Base-by-base conservation (phyloP, 2,329 filamentous ascomycete species). In the Fonsecaea pugnacius region DNA sequence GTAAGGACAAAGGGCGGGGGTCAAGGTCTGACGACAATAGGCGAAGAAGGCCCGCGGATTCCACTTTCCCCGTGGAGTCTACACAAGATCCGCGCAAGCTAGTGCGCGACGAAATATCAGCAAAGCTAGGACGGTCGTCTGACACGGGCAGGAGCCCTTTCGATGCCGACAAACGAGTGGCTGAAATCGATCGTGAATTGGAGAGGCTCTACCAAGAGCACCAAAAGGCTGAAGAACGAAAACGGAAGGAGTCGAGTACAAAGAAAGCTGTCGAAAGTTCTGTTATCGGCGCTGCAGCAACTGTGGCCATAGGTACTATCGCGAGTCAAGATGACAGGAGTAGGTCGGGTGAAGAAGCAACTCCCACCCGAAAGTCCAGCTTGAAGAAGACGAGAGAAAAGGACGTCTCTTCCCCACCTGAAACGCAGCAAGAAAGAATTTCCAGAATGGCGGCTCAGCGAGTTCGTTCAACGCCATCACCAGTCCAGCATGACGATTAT, bases 241-340 rank as follows among this genome's bases (percentile, higher is more conserved):
- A 66, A 35, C 55, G 63, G 40, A 64, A 57, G 43, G 57, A 40
- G 8, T 48, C 59, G 27, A 58, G 56, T 12, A 14, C 46, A n/a
- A 83, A 80, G 27, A 82, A 82, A 3, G 81, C 81, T 9, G 75
- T 83, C 21, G 82, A 82, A 14, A 82, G 81, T 46, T 78, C 77
- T 27, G 76, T 80, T 62, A 74, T 77, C 43, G 80, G 78, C 51
- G 77, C 81, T 55, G 77, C 79, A 16, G 76, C 80, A 57, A 75
- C 78, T 12, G 74, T 72, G 48, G 73, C 70, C 14, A 71, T 73
- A 55, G 72, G 70, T 33, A 64, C 71, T 60, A 35, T 70, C 33
- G 50, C 51, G 21, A 62, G 46, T 16, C 50, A 72, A 35, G 36
- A 43, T 9, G 53, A 54, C 43, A 67, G 50, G 48, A 70, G 70